Base-by-base conservation (phyloP, 2,329 filamentous ascomycete genomes). In the Ceratocystis eucalypticola region DNA sequence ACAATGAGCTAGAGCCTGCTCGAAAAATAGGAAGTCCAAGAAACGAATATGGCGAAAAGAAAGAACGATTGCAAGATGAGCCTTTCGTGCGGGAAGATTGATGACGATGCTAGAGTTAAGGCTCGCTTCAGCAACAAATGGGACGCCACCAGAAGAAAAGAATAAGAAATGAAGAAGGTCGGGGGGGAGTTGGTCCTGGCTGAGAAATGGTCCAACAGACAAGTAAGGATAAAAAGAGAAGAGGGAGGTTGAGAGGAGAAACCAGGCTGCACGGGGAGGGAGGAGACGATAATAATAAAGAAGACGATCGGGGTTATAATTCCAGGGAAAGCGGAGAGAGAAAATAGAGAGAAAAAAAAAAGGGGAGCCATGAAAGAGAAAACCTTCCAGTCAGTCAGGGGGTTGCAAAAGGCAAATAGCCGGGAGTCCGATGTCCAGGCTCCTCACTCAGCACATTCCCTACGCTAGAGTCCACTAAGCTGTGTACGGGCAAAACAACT, bases 251-350 rank as follows among this genome's bases (percentile, higher is more conserved):
- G 33, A 44, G 25, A 44, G 33, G 25, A 55, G 48, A 20, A 12
- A 20, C 61, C n/a, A 41, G 61, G 25, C 61, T 46, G 25, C 15
- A 48, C 61, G 15, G n/a, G 7, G 41, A 25, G 25, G 37, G 48
- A 55, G 33, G 61, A 17, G 53, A n/a, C 28, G 28, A 63, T 63
- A 37, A 25, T 66, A 63, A 57, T 63, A 55, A 63, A 30, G 30
- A 57, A 22, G 44, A 48, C 20, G 61, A 63, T 33, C 25, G 61
- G 25, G 7, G 30, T 37, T 37, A 33, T 17, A 50, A 50, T 30
- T 20, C 12, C 61, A 66, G 30, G 53, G 59, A 45, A 33, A 57
- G 33, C n/a, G 53, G 33, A 30, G 41, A 62, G 45, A 41, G 41
- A 37, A 41, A 57, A 57, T 55, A 63, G n/a, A 57, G 41, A 33